Evolutionary conservation across 805 yeast species (phyloP), one percentile per base, ranked within the genome.

Genomic region (Candida odintsovae): DNA sequence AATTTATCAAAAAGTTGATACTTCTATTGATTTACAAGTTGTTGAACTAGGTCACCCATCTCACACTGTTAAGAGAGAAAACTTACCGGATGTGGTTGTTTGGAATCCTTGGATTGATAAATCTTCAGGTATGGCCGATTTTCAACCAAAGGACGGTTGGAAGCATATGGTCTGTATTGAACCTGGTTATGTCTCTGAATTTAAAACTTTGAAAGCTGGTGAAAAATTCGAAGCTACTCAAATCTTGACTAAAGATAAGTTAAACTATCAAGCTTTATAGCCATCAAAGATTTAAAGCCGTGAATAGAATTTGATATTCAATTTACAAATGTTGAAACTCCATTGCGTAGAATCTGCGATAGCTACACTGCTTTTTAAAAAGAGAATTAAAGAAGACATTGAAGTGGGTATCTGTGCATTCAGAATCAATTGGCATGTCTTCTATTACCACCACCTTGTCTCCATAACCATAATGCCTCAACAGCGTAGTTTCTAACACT

Each of bases 41-140:
- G 80, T 83, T 41, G 82, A 79, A 49, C 73, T 76, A 46, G 94
- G 92, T 40, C 75, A 79, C 52, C 90, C 88, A 8, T 64, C 80
- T 42, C 84, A 83, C 62, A 81, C 86, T 38, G 65, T 92, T 31
- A 71, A 77, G 45, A 75, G 95, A 60, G 68, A 68, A 15, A 83
- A 83, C 56, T 70, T 87, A 38, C 75, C 72, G 29, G 86, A 80
- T 53, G 69, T 76, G 31, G 98, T 94, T 42, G 97, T 94, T 46
- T 94, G 99, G 99, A 94, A 94, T 66, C 99, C 99, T 33, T 94
- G 98, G 99, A 72, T 78, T 54, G 76, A 84, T 47, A 87, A 86
- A 64, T 78, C 94, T n/a, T 72, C 69, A 21, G 82, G 84, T 2
- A 87, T 94, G 92, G 82, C 72, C 38, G 99, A 94, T 68, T 94